Conservation (phyloP, 2,329 filamentous ascomycete genomes). For the Phoma sp. region DNA sequence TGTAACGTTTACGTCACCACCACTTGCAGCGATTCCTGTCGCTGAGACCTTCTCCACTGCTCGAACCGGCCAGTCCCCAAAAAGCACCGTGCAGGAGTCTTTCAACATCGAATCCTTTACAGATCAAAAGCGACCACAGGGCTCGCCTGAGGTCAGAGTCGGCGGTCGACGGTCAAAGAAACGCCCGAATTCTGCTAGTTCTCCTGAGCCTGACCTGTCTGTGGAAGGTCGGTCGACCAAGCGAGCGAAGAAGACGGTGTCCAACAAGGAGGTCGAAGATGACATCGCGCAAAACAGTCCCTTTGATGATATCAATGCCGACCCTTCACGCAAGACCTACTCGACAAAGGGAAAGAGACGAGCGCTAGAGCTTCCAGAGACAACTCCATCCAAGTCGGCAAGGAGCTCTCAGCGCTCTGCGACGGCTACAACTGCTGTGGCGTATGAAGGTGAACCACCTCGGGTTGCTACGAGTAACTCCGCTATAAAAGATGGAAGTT, state of each 20-base stretch:
- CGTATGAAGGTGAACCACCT: conserved; percentile 35
- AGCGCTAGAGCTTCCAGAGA: conserved; percentile 4
- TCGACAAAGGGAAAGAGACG: conserved; percentile 22
- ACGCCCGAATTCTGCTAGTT: conserved; percentile 13
- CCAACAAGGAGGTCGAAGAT: conserved; percentile 6
- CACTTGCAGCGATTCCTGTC: neutral
- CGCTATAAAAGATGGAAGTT: conserved; percentile 28
- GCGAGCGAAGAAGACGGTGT: conserved; percentile 19
- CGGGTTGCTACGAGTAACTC: conserved; percentile 46
- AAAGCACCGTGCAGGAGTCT: neutral
- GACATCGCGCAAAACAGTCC: conserved; percentile 18
- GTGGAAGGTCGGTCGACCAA: conserved; percentile 20
- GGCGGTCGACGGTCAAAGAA: conserved; percentile 24
- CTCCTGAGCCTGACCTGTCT: neutral
- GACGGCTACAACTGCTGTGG: conserved; percentile 8
- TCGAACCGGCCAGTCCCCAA: conserved; percentile 22
- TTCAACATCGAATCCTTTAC: neutral
- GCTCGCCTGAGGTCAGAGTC: conserved; percentile 8
- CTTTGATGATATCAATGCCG: conserved; percentile 13
- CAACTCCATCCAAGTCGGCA: conserved; percentile 25
- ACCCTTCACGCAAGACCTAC: conserved; percentile 3
- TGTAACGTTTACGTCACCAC: neutral
- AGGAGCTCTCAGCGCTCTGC: conserved; percentile 27
- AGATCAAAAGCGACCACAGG: neutral
- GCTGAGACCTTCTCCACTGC: conserved; percentile 25